phyloP scores from a whole-genome alignment of 2,329 filamentous ascomycete genomes.

The Claviceps fusiformis region DNA sequence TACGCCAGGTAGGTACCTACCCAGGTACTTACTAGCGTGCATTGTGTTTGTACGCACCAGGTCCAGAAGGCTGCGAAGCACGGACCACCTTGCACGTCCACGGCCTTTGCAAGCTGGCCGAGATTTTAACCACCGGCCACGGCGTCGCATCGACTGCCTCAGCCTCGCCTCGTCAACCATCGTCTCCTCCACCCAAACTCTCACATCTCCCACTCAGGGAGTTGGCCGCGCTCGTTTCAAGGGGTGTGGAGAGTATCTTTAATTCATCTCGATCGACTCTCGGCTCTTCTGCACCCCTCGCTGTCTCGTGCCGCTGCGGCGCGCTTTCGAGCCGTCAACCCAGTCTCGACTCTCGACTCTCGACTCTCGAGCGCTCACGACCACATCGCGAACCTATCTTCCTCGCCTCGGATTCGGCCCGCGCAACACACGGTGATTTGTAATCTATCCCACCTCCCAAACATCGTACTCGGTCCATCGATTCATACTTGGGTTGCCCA shows the following conservation, averaged over 20 bases:
- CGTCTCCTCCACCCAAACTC: constrained; percentile 1
- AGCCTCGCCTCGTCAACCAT: constrained; percentile 3
- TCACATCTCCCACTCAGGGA: constrained; percentile 7
- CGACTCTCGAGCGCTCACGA: not conserved
- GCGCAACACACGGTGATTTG: not conserved
- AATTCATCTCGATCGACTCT: constrained; percentile 3
- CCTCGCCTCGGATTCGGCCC: not conserved
- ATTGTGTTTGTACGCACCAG: no score
- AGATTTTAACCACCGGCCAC: constrained; percentile 7
- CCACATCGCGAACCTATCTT: not conserved
- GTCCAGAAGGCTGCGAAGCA: constrained; percentile 4
- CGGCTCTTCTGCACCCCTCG: constrained; percentile 6
- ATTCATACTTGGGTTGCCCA: not conserved
- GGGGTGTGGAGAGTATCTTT: constrained; percentile 8
- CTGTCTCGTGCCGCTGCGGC: constrained; percentile 1
- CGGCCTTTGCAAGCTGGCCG: constrained; percentile 1
- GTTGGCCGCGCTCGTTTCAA: constrained; percentile 8
- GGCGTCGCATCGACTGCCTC: constrained; percentile 1
- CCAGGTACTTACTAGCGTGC: no score
- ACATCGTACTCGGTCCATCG: not conserved
- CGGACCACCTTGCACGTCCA: constrained; percentile 6
- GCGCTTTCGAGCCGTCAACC: not conserved
- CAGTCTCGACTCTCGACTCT: no score
- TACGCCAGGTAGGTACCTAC: no score
- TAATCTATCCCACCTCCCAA: no score